Evolutionary conservation across 768 basidiomycete genomes (phyloP), one percentile per base, ranked within the genome.

Genomic region (Rubroboletus pulcherrimus): DNA sequence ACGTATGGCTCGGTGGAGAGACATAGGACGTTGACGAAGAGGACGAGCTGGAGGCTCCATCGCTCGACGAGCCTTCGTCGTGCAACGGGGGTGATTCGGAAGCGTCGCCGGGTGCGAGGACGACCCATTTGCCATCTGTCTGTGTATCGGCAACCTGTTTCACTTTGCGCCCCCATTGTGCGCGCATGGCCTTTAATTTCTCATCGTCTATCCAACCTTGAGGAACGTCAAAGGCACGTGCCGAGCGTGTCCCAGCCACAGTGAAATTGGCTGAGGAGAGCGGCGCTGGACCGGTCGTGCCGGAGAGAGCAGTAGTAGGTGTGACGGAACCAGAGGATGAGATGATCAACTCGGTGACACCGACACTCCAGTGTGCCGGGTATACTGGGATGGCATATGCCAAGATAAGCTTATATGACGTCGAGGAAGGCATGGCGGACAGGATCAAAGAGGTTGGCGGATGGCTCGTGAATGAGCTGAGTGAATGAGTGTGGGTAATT

Each of bases 101-200:
- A n/a, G 62, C 50, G 57, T 79, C 76, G 31, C 78, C 83, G 14
- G 88, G 83, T 14, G 86, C 89, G 46, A 91, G 77, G 12, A 92
- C 85, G 54, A 81, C 84, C 87, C 89, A 93, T 76, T 89, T 91
- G 9, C 91, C 91, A 64, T 92, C 91, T 6, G 91, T 89, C 63
- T 89, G 85, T 15, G 81, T 85, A 61, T 84, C 86, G n/a, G 85
- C 81, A 31, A 93, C 84, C 12, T 76, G 74, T 42, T 74, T 73
- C 19, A 92, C 80, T 68, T 89, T 91, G 54, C 89, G 86, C 30
- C 80, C 78, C 86, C 89, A 91, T 59, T 92, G 91, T 60, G 87
- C 85, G 35, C 82, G 82, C 76, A 90, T 82, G 24, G 69, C 59
- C 29, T 75, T 77, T 39, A 91, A 72, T 67, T 85, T 84, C 48